Percentiles rank a stretch among this genome's conserved stretches.
Conservation (phyloP, 2,329 filamentous ascomycete species). For the Simplicillium aogashimaense region DNA sequence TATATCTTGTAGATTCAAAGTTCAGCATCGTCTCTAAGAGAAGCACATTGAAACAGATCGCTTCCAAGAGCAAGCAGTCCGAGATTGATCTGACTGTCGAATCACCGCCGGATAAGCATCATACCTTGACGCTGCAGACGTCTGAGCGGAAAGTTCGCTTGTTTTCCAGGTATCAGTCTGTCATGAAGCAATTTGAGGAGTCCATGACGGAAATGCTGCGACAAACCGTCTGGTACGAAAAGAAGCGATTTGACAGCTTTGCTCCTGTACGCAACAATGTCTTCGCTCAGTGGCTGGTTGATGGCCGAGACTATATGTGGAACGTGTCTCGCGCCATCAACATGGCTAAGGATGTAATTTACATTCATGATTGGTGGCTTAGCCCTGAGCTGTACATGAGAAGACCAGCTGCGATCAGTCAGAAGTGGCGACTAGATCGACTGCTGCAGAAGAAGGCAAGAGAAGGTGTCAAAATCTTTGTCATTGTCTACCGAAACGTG, state of each 20-base stretch:
- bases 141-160: constrained; percentile 88
- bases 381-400: constrained; percentile 94
- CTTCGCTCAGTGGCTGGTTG: constrained; percentile 92
- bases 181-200: constrained; percentile 85
- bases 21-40: constrained; percentile 75
- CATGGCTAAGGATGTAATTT: constrained; percentile 95
- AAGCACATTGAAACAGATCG: constrained; percentile 40
- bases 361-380: constrained; percentile 99
- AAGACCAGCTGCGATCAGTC: constrained; percentile 86
- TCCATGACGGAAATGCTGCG: constrained; percentile 80
- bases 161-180: constrained; percentile 80
- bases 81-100: constrained; percentile 32
- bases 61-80: constrained; percentile 49
- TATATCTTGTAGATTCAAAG: constrained; percentile 87
- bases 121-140: constrained; percentile 80
- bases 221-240: constrained; percentile 72
- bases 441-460: constrained; percentile 87
- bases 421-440: constrained; percentile 93
- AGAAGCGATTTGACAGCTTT: constrained; percentile 86
- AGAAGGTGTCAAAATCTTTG: constrained; percentile 94
- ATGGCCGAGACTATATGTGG: constrained; percentile 98
- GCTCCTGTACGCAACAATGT: constrained; percentile 79
- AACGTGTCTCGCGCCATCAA: constrained; percentile 94
- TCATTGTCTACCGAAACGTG: constrained; percentile 96
- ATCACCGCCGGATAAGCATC: constrained; percentile 48